Percentiles rank a stretch among this genome's conserved stretches.
These are phyloP conservation scores for Hibiscus tridactylites DNA, from an alignment of 345 rosid species.

Conservation along the genomic window DNA sequence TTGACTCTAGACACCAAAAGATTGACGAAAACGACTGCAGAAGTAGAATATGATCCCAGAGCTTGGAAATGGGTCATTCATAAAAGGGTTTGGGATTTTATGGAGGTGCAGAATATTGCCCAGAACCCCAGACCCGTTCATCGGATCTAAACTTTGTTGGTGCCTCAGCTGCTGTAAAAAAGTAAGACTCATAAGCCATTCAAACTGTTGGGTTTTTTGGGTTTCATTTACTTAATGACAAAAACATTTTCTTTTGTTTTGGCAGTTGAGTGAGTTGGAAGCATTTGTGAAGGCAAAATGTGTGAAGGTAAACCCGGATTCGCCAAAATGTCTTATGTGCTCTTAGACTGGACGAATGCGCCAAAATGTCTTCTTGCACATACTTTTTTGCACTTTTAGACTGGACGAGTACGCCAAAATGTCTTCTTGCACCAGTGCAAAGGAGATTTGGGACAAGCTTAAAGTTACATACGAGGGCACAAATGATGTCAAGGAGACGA, in stretches of 20 bases:
- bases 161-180: constrained; percentile 55
- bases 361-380: too few species aligned
- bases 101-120: constrained; percentile 63
- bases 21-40: constrained; percentile 19
- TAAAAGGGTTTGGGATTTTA: constrained; percentile 72
- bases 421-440: too few species aligned
- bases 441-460: too few species aligned
- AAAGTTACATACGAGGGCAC: too few species aligned
- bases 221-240: background rate
- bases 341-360: too few species aligned
- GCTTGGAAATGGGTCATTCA: constrained; percentile 92
- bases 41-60: constrained; percentile 39
- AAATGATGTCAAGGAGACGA: too few species aligned
- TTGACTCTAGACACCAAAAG: constrained; percentile 48
- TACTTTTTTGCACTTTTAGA: too few species aligned
- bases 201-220: background rate
- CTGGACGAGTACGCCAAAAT: too few species aligned
- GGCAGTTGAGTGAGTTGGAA: constrained; percentile 54
- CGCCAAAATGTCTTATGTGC: constrained; percentile 25
- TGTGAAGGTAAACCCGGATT: constrained; percentile 88
- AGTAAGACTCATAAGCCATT: constrained; percentile 15
- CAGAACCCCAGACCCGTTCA: constrained; percentile 87
- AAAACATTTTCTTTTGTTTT: background rate
- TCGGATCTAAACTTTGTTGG: constrained; percentile 88
- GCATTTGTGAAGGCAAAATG: constrained; percentile 48